Percentiles rank a stretch among this genome's conserved stretches.
phyloP scores from a whole-genome alignment of 73 alveolate species.

The Durusdinium trenchii region DNA sequence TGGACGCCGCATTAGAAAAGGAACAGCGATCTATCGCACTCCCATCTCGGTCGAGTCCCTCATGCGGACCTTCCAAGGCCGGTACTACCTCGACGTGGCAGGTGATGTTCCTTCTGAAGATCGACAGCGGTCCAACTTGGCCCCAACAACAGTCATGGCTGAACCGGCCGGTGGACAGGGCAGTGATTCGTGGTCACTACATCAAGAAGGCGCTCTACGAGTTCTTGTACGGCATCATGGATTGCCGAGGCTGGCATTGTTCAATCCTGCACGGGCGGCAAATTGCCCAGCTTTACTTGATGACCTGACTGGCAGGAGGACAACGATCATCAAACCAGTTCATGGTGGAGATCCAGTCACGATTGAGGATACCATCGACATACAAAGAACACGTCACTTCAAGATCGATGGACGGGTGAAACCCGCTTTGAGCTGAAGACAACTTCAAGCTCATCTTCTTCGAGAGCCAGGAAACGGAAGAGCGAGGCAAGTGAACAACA shows the following conservation, averaged over 20 bases:
- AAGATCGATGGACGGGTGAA: too few relatives aligned
- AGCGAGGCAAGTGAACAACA: background rate
- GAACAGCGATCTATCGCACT: background rate
- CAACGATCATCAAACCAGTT: too few relatives aligned
- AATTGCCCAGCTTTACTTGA: too few relatives aligned
- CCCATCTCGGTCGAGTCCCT: background rate
- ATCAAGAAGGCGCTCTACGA: background rate
- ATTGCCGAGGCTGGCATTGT: background rate
- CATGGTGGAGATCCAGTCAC: too few relatives aligned
- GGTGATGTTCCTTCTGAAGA: background rate
- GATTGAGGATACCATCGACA: too few relatives aligned
- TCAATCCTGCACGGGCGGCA: background rate
- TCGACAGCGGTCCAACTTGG: background rate
- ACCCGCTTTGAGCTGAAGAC: too few relatives aligned
- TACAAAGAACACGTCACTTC: too few relatives aligned
- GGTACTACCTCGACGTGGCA: background rate
- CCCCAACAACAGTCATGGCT: background rate
- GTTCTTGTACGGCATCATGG: background rate
- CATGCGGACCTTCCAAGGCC: background rate
- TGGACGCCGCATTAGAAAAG: background rate
- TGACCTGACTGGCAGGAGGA: too few relatives aligned
- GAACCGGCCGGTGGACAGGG: background rate
- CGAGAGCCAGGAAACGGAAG: background rate
- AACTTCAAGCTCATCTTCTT: too few relatives aligned
- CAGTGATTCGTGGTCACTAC: background rate